Evolutionary conservation across 2,329 filamentous ascomycete species (phyloP), one percentile per base, ranked within the genome.

Genomic region (Aspergillus sp.): DNA sequence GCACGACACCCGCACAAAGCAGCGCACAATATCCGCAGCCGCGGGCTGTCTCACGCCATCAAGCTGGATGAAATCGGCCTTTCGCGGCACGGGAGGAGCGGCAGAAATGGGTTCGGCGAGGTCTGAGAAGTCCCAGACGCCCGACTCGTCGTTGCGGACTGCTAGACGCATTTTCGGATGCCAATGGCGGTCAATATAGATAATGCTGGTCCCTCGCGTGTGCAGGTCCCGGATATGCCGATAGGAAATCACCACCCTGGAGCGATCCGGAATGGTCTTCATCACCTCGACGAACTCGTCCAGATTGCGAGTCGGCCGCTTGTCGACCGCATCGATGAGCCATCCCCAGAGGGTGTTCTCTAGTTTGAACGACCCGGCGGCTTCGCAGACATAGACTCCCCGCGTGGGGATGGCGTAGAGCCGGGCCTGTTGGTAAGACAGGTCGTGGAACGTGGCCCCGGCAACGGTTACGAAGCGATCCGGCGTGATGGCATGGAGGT

Each of bases 361-460:
- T 43, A 98, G 85, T 31, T 88, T 80, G 70, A 96, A 98, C 1
- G 91, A 94, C 2, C 91, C 91, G 2, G 85, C 82, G 4, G 89
- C 85, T 61, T 98, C 91, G 53, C 88, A 96, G 37, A 96, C 82
- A 55, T 85, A 98, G 12, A 98, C 86, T 20, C 91, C 91, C 57
- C 86, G 81, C 48, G 86, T 82, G 7, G 88, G 80, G 36, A 98
- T 88, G 20, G 88, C 89, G 57, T 95, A 96, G 4, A 95, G 73
- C 7, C 91, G 80, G n/a, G 91, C 86, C 61, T 96, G 88, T 55
- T 98, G 91, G 58, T 98, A 98, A 1, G 93, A 98, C 12, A 98
- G 69, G 55, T 93, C 78, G 64, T 98, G 93, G 68, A 98, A 96
- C 37, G 86, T 89, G 15, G 80, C 91, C 13, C 91, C 93, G 26